These are phyloP conservation scores for Vachellia pachyceras DNA, from an alignment of 306 rosid species.

Conservation along the genomic window DNA sequence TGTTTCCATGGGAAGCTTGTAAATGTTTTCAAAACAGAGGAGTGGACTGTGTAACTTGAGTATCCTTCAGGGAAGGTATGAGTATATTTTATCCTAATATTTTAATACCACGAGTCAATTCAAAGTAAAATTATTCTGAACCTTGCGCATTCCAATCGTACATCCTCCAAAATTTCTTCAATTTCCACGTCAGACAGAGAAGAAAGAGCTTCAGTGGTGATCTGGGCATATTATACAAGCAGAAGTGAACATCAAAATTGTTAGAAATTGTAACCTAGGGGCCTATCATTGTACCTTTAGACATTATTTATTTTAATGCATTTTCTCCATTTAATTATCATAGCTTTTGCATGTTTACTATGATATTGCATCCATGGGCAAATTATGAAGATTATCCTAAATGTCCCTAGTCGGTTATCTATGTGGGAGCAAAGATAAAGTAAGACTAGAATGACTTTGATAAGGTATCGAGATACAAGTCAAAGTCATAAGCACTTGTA, in stretches of 20 bases:
- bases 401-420: too few species aligned
- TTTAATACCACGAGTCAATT: constrained; percentile 27
- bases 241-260: constrained; percentile 37
- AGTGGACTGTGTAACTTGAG: neutral
- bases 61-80: neutral
- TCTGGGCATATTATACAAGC: constrained; percentile 50
- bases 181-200: constrained; percentile 61
- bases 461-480: too few species aligned
- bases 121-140: constrained; percentile 30
- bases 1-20: neutral
- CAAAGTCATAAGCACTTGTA: too few species aligned
- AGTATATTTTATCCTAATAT: neutral
- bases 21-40: neutral
- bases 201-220: constrained; percentile 54
- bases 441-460: too few species aligned
- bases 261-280: too few species aligned
- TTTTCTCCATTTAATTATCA: too few species aligned
- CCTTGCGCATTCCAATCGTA: constrained; percentile 97
- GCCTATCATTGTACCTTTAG: too few species aligned
- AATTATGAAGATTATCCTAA: too few species aligned
- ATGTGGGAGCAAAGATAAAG: too few species aligned
- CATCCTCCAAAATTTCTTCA: constrained; percentile 78
- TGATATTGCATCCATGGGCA: too few species aligned
- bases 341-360: too few species aligned
- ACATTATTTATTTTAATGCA: too few species aligned